Evolutionary conservation across 225 moss, liverwort and hornwort genomes (phyloP).

Genomic region (Climacium dendroides): DNA sequence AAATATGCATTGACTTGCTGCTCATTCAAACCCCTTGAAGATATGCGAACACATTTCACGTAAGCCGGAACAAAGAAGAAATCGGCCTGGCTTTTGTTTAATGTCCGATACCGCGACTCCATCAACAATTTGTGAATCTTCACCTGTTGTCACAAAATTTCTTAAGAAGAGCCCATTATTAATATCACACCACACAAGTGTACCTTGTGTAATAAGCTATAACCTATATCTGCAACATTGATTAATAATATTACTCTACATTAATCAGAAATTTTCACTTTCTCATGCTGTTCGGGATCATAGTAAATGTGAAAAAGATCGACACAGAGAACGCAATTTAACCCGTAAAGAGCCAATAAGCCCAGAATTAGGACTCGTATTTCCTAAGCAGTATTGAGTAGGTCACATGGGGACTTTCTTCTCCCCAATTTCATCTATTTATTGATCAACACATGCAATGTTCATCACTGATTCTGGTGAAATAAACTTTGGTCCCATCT

Average conservation of each 20-base stretch:
- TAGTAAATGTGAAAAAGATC: background rate
- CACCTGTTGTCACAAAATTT: constrained; percentile 17
- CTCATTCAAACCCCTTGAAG: constrained; percentile 39
- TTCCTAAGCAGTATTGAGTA: background rate
- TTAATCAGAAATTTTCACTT: background rate
- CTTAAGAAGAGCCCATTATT: background rate
- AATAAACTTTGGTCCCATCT: background rate
- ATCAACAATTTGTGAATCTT: constrained; percentile 47
- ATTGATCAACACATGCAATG: background rate
- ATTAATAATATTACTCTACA: background rate
- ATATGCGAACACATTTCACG: constrained; percentile 55
- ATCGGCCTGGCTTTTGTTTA: constrained; percentile 42
- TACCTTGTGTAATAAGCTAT: background rate
- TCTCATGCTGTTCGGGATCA: background rate
- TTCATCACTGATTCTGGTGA: background rate
- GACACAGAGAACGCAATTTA: background rate
- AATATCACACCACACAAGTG: background rate
- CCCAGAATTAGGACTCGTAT: background rate
- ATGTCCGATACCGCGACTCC: constrained; percentile 44
- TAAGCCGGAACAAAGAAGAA: constrained; percentile 67
- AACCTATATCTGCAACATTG: background rate
- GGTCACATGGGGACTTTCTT: background rate
- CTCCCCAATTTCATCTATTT: no score
- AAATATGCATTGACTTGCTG: constrained; percentile 31
- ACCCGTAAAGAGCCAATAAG: background rate